Conservation (phyloP, 495 filamentous ascomycete genomes). For the Cercophora scortea region DNA sequence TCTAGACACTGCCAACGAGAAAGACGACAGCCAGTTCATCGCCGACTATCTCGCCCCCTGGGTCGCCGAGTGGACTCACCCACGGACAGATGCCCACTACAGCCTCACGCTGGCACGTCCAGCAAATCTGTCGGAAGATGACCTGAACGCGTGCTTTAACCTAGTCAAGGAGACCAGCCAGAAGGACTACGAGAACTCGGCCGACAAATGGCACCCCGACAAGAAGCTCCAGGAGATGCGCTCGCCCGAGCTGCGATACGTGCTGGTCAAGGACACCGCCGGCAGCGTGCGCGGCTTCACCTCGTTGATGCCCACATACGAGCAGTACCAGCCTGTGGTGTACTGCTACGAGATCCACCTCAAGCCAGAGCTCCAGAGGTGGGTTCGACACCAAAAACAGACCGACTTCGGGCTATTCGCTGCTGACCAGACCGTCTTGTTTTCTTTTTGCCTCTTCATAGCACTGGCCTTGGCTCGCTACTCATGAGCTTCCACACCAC, state of each 20-base stretch:
- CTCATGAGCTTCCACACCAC: constrained; percentile 37
- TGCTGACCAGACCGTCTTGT: not conserved
- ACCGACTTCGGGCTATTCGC: not conserved
- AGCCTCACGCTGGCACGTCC: constrained; percentile 40
- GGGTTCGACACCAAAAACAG: too few relatives aligned
- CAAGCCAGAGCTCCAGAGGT: constrained; percentile 42
- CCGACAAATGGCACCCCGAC: constrained; percentile 58
- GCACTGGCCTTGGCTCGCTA: constrained; percentile 36
- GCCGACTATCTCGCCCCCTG: constrained; percentile 36
- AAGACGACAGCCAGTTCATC: constrained; percentile 37
- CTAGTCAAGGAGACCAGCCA: constrained; percentile 65
- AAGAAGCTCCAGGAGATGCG: constrained; percentile 72
- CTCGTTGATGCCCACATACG: constrained; percentile 77
- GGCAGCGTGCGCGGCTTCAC: constrained; percentile 53
- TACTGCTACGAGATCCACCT: constrained; percentile 91
- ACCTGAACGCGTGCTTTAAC: constrained; percentile 59
- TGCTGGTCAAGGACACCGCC: constrained; percentile 43
- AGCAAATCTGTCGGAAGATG: constrained; percentile 34
- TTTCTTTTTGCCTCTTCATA: constrained; percentile 5
- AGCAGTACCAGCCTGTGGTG: constrained; percentile 63
- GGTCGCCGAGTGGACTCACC: constrained; percentile 36
- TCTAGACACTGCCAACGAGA: constrained; percentile 35
- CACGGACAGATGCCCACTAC: constrained; percentile 28
- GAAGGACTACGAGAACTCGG: constrained; percentile 56
- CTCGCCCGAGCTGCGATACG: constrained; percentile 59